These are phyloP conservation scores for Wallacemonas sp. DNA, from an alignment of 208 protist species.

Conservation along the genomic window DNA sequence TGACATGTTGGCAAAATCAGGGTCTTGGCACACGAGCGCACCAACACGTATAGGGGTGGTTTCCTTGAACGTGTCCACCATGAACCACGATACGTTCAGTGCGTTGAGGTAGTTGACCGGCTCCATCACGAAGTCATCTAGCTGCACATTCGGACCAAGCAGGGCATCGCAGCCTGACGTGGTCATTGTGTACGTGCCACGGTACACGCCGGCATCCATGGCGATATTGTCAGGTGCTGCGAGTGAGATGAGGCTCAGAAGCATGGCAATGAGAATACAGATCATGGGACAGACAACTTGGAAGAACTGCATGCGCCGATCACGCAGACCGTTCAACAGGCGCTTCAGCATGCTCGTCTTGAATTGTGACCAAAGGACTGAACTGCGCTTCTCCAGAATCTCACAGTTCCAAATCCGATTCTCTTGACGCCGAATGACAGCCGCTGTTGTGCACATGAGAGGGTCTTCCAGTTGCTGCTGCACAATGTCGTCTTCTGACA, in stretches of 20 bases:
- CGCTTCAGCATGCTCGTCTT: conserved; percentile 37
- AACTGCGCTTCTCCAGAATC: background rate
- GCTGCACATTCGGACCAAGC: conserved; percentile 8
- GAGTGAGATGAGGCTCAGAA: conserved; percentile 34
- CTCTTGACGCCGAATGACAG: conserved; percentile 15
- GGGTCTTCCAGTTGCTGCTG: conserved; percentile 10
- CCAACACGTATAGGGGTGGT: conserved; percentile 17
- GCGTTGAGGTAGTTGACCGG: conserved; percentile 5
- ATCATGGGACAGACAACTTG: conserved; percentile 40
- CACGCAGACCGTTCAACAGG: conserved; percentile 27
- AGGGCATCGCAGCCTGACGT: conserved; percentile 30
- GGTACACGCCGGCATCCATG: conserved; percentile 27
- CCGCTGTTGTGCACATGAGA: background rate
- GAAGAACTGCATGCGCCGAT: conserved; percentile 32
- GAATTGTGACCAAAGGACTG: conserved; percentile 18
- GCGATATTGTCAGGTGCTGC: conserved; percentile 12
- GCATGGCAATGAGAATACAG: conserved; percentile 43
- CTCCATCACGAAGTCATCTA: conserved; percentile 22
- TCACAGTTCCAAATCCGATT: conserved; percentile 30
- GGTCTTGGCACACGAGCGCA: conserved; percentile 26
- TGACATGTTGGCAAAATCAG: conserved; percentile 18
- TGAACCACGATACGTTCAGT: conserved; percentile 22
- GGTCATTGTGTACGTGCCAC: conserved; percentile 15
- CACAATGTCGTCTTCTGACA: conserved; percentile 21
- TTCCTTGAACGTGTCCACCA: conserved; percentile 27